Evolutionary conservation across 2,329 filamentous ascomycete species (phyloP).

Genomic region (Penicillium rolfsii): DNA sequence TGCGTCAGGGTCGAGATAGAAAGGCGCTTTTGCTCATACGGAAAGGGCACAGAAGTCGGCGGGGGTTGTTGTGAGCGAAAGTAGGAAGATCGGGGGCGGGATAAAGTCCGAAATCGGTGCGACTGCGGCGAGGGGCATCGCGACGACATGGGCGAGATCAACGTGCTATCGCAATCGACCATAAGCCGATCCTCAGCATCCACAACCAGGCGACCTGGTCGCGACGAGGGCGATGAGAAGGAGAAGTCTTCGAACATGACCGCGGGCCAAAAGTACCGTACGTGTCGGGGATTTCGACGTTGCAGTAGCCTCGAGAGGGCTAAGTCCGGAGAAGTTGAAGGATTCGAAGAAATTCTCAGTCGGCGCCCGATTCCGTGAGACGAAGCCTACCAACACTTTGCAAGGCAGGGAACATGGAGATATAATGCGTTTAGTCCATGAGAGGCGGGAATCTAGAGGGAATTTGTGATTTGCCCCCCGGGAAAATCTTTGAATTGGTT

Average conservation of each 20-base stretch:
- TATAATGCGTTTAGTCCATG: background rate
- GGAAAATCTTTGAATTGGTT: conserved; percentile 11
- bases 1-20: conserved; percentile 47
- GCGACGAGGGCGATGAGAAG: conserved; percentile 43
- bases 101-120: conserved; percentile 37
- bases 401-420: conserved; percentile 10
- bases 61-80: conserved; percentile 42
- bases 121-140: conserved; percentile 48
- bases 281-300: background rate
- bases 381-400: conserved; percentile 4
- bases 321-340: background rate
- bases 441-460: background rate
- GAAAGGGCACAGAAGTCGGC: conserved; percentile 50
- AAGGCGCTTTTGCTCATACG: conserved; percentile 43
- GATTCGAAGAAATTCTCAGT: conserved; percentile 8
- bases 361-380: conserved; percentile 19
- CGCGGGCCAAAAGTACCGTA: background rate
- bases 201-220: conserved; percentile 32
- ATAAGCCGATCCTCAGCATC: conserved; percentile 41
- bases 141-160: conserved; percentile 48
- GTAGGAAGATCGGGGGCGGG: conserved; percentile 39
- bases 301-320: background rate
- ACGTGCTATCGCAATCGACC: conserved; percentile 41
- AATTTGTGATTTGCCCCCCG: conserved; percentile 13
- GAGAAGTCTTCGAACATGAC: conserved; percentile 50